Base-by-base conservation (phyloP, 169 alveolate genomes). In the Cyclospora cayetanensis region DNA sequence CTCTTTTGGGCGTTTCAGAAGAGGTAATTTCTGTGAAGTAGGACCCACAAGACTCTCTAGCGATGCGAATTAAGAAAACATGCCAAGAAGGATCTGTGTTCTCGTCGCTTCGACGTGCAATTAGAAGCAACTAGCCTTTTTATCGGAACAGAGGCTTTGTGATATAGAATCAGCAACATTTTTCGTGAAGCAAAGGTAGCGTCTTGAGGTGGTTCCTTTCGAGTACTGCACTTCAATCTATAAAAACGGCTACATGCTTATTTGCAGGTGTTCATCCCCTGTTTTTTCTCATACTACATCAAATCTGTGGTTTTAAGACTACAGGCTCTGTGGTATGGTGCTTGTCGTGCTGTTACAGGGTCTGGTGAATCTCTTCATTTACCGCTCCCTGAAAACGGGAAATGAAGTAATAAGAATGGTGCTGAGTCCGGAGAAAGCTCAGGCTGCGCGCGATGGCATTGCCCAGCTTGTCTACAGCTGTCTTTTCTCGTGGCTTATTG, bases 391-490 rank as follows among this genome's bases (percentile, higher is more conserved):
- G 55, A 86, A 68, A 42, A 86, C 85, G 3, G 92, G 92, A 18
- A 35, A 43, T 11, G 92, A 86, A 43, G 60, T 39, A 46, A 86
- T 86, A 9, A 46, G 22, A 31, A 70, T 50, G 20, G 80, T 42
- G 0, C 52, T 86, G 29, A 66, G 18, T 5, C 66, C 85, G n/a
- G 92, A 50, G 22, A 72, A 90, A 31, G 87, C 90, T 0, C 65
- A 29, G 12, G 91, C 86, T 0, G 90, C 77, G 22, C 37, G 86
- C 2, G 72, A 55, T 22, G 68, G 97, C 50, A 77, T 97, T 65
- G 98, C 99, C 41, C 98, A 98, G 94, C 99, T 97, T 66, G 92
- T 98, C 37, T 99, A 98, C 96, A 98, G 97, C 93, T 97, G 97
- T 77, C 95, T 98, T 90, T 99, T 99, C 91, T 93, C 96, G 63